These are phyloP conservation scores for Saccharomycopsis sp. DNA, from an alignment of 805 yeast genomes.

Conservation along the genomic window DNA sequence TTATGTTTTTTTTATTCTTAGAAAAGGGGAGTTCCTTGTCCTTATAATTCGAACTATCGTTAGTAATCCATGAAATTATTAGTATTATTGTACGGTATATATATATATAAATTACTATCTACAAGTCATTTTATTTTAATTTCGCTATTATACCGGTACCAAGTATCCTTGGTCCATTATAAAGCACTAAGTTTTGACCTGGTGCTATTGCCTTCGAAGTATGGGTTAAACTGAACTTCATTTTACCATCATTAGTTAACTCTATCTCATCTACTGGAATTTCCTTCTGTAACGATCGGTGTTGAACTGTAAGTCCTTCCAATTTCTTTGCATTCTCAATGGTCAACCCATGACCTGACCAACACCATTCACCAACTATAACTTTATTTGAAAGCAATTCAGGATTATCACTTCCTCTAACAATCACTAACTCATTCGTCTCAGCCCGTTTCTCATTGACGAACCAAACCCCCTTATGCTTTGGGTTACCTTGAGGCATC, in stretches of 20 bases:
- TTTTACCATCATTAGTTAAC: conserved; percentile 11
- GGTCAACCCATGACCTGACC: conserved; percentile 33
- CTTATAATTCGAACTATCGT: too few species aligned
- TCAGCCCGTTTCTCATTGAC: conserved; percentile 62
- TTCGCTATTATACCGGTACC: conserved; percentile 58
- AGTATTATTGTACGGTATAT: background rate
- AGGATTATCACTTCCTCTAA: conserved; percentile 56
- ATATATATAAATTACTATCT: background rate
- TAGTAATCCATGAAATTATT: background rate
- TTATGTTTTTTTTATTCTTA: background rate
- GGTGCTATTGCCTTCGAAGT: conserved; percentile 74
- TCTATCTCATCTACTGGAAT: conserved; percentile 29
- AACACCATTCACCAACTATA: conserved; percentile 39
- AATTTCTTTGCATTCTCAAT: conserved; percentile 16
- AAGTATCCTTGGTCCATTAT: conserved; percentile 52
- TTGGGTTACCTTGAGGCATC: conserved; percentile 85
- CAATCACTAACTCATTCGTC: conserved; percentile 73
- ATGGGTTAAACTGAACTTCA: conserved; percentile 35
- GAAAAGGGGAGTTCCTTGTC: too few species aligned
- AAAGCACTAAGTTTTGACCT: conserved; percentile 80
- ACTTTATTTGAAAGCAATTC: conserved; percentile 37
- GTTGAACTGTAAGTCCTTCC: conserved; percentile 45
- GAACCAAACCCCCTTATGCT: conserved; percentile 76
- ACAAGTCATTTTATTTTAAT: background rate
- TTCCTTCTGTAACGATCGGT: conserved; percentile 67